These are phyloP conservation scores for Lolium multiflorum DNA, from an alignment of 176 grass and related monocot genomes.

Conservation along the genomic window DNA sequence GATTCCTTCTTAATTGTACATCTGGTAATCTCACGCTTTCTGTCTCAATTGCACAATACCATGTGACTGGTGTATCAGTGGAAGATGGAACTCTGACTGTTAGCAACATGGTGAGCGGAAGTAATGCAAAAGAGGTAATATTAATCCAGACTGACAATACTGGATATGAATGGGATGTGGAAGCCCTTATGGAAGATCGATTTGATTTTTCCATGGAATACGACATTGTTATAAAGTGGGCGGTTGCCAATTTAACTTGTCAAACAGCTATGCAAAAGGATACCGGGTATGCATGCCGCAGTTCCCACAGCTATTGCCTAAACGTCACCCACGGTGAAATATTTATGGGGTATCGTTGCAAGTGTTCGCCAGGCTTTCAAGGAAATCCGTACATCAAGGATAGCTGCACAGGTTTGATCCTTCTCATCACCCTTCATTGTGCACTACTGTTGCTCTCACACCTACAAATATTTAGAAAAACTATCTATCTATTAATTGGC, in stretches of 20 bases:
- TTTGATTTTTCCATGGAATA: not conserved
- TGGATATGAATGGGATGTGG: not conserved
- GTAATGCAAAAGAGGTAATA: not conserved
- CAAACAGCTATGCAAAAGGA: not conserved
- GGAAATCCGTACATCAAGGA: slow-evolving; percentile 48
- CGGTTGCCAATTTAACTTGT: not conserved
- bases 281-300: slow-evolving; percentile 13
- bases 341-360: slow-evolving; percentile 44
- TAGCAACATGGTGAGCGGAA: not conserved
- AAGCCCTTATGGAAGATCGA: not conserved
- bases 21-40: not conserved
- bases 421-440: not conserved
- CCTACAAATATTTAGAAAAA: not conserved
- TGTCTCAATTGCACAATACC: not conserved
- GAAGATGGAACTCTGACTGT: not conserved
- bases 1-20: not conserved
- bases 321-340: not conserved
- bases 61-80: not conserved
- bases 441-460: not conserved
- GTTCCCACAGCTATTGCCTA: not conserved
- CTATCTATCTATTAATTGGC: not conserved
- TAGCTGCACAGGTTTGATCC: not conserved
- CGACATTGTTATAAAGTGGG: not conserved
- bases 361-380: slow-evolving; percentile 1
- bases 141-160: not conserved